Percentiles rank a stretch among this genome's conserved stretches.
phyloP scores from a whole-genome alignment of 2,329 filamentous ascomycete species.

The Gaeumannomyces sp. region DNA sequence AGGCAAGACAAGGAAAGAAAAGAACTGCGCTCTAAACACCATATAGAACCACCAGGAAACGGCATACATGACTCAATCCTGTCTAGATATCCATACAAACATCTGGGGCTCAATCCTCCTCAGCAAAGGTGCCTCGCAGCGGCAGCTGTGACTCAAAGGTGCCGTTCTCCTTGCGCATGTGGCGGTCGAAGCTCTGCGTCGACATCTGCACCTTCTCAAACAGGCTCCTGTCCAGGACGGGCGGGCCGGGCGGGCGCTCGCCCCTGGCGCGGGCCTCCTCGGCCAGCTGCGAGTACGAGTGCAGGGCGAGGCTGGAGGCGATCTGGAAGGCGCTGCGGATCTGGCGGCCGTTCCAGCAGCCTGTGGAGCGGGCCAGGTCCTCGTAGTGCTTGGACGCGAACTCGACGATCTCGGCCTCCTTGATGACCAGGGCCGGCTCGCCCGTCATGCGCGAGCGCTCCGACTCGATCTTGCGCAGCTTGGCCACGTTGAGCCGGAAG shows the following conservation, averaged over 20 bases:
- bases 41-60: no score
- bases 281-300: not conserved
- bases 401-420: slow-evolving; percentile 10
- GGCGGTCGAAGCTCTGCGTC: not conserved
- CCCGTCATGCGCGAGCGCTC: slow-evolving; percentile 7
- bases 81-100: no score
- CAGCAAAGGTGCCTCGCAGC: not conserved
- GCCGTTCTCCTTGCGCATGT: slow-evolving; percentile 1
- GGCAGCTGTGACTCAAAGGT: not conserved
- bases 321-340: slow-evolving; percentile 32
- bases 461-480: slow-evolving; percentile 12
- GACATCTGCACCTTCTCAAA: slow-evolving; percentile 1
- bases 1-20: no score
- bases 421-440: slow-evolving; percentile 6
- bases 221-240: not conserved
- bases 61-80: no score
- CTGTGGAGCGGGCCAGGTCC: not conserved
- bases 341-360: slow-evolving; percentile 24
- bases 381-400: slow-evolving; percentile 10
- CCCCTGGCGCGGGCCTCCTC: not conserved
- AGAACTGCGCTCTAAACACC: no score
- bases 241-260: not conserved
- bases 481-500: slow-evolving; percentile 15
- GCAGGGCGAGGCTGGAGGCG: slow-evolving; percentile 14
- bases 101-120: not conserved